Percentiles rank a stretch among this genome's conserved stretches.
Conservation (phyloP, 2,329 filamentous ascomycete genomes). For the Scedosporium minutisporum region DNA sequence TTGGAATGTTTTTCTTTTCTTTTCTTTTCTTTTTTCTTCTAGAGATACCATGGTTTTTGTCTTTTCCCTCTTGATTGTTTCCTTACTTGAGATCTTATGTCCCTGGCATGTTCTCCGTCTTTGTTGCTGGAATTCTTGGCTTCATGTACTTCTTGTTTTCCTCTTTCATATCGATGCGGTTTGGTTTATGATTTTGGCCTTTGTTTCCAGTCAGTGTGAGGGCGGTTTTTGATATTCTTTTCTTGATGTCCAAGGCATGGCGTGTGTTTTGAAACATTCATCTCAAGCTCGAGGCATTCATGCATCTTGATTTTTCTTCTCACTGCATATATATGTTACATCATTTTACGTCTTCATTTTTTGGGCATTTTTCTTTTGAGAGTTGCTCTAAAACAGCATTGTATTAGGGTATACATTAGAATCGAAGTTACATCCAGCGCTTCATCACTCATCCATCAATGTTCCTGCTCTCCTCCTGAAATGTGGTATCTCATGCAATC, state of each 20-base stretch:
- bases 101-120: conserved; percentile 1
- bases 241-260: conserved; percentile 1
- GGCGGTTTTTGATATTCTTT: background rate
- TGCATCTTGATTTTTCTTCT: background rate
- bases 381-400: conserved; percentile 1
- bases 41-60: conserved; percentile 3
- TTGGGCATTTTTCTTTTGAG: background rate
- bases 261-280: conserved; percentile 10
- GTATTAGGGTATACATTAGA: conserved; percentile 10
- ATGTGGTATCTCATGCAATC: background rate
- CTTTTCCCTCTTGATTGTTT: conserved; percentile 6
- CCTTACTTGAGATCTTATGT: conserved; percentile 1
- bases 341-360: background rate
- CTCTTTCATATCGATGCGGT: conserved; percentile 1
- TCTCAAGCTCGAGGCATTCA: conserved; percentile 2
- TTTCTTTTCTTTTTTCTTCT: conserved; percentile 1
- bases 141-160: background rate
- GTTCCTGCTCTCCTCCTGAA: background rate
- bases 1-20: conserved; percentile 3
- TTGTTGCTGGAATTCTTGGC: background rate
- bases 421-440: conserved; percentile 7
- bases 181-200: background rate
- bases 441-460: background rate
- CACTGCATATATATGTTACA: conserved; percentile 8
- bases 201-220: background rate